These are phyloP conservation scores for Candida broadrunensis DNA, from an alignment of 805 yeast species.

Conservation along the genomic window DNA sequence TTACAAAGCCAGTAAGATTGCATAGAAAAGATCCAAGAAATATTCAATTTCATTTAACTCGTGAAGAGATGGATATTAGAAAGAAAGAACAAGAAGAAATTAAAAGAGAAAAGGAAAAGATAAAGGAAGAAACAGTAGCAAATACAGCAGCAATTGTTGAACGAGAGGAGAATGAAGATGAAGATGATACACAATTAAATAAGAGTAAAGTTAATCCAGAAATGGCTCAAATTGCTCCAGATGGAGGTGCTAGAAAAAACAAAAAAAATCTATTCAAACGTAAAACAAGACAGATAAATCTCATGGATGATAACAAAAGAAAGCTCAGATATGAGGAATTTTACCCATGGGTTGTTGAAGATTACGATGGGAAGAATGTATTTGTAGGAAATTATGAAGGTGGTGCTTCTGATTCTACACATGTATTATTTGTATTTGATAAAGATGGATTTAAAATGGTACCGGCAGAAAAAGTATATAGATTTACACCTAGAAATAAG, in stretches of 20 bases:
- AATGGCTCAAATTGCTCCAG: slow-evolving; percentile 81
- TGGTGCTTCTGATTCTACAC: slow-evolving; percentile 74
- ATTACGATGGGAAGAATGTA: slow-evolving; percentile 88
- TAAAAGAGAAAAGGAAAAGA: slow-evolving; percentile 17
- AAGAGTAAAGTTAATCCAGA: slow-evolving; percentile 34
- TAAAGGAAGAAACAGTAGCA: slow-evolving; percentile 8
- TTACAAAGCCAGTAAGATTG: slow-evolving; percentile 78
- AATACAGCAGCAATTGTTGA: slow-evolving; percentile 16
- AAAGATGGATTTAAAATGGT: slow-evolving; percentile 87
- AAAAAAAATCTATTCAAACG: slow-evolving; percentile 60
- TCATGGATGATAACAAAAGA: slow-evolving; percentile 78
- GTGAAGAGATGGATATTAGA: slow-evolving; percentile 68
- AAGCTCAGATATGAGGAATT: slow-evolving; percentile 91
- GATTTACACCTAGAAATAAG: slow-evolving; percentile 88
- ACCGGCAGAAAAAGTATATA: slow-evolving; percentile 92
- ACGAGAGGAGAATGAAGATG: slow-evolving; percentile 11
- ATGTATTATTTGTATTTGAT: slow-evolving; percentile 78
- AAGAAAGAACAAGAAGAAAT: slow-evolving; percentile 33
- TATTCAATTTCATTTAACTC: slow-evolving; percentile 78
- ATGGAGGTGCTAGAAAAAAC: slow-evolving; percentile 78
- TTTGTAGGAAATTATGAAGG: slow-evolving; percentile 98
- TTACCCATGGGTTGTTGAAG: slow-evolving; percentile 98
- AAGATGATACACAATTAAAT: not conserved
- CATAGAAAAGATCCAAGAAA: slow-evolving; percentile 94
- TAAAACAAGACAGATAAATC: slow-evolving; percentile 80